Base-by-base conservation (phyloP, 2,329 filamentous ascomycete species). In the Epichloe sylvatica region DNA sequence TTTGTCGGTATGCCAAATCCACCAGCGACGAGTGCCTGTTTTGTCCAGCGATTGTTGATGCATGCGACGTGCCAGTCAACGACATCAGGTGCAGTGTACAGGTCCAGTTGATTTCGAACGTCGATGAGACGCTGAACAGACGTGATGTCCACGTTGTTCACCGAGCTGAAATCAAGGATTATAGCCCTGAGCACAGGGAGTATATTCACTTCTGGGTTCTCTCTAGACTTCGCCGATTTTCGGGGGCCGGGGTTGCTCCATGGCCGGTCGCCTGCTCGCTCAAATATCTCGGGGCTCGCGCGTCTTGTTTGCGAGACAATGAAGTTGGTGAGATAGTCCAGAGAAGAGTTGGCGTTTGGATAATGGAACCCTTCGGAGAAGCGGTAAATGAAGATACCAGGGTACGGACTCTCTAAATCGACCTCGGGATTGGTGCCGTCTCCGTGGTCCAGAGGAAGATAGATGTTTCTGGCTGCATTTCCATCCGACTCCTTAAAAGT, bases 51-150 rank as follows among this genome's bases (percentile, higher is more conserved):
- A 71, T 92, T 96, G 69, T 83, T 89, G 70, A 97, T 85, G 67
- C 82, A 84, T n/a, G 90, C 87, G 55, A 97, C 83, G 67, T 97
- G 92, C 90, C 91, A 97, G 64, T 96, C 88, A 4, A 97, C 90
- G 2, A 76, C 73, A 19, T 89, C 81, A 0, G 91, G 91, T 0
- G 83, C 67, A 1, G 88, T 78, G 62, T 95, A 94, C 19, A 81
- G 76, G 64, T 96, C 91, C 25, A 97, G 80, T 63, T 96, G 90
- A 65, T 95, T 94, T 59, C 91, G 86, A 1, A 96, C 84, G 59
- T 97, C 92, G 59, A 97, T 94, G 38, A 97, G 74, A 58, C 88
- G 83, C 67, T 97, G 92, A 2, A 96, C 78, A 0, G 88, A 94
- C 0, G 92, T 96, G 52, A 94, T 81, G 60, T 97, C 92, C 51